Conservation (phyloP, 108 stramenopile genomes). For the Cyclotella atomus region DNA sequence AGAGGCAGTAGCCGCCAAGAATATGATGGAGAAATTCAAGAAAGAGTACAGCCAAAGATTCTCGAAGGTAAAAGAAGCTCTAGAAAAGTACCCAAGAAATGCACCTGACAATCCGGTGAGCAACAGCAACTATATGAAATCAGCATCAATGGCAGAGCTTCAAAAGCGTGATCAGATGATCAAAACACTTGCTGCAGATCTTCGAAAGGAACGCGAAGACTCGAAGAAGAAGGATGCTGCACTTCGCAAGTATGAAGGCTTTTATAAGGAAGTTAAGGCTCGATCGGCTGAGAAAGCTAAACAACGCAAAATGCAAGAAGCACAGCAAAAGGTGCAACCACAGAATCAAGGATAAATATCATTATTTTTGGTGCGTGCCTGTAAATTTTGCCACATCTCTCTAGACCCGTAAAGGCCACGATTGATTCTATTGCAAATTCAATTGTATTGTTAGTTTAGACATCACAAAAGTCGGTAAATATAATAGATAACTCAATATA, state of each 20-base stretch:
- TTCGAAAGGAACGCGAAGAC: conserved; percentile 86
- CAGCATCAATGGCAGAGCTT: conserved; percentile 52
- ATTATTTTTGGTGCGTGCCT: not conserved
- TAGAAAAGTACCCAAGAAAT: conserved; percentile 66
- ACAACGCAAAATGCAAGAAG: conserved; percentile 53
- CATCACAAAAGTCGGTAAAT: too few species aligned
- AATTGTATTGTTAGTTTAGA: not conserved
- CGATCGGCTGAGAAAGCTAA: conserved; percentile 82
- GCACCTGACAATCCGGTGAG: conserved; percentile 54
- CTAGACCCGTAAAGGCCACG: not conserved
- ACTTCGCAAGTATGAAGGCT: conserved; percentile 84
- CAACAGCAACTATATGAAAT: conserved; percentile 44
- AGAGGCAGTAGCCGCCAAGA: conserved; percentile 78
- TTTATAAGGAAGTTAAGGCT: conserved; percentile 88
- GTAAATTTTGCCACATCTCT: too few species aligned
- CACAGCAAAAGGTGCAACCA: conserved; percentile 30
- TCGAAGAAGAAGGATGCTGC: conserved; percentile 84
- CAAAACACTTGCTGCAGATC: conserved; percentile 73
- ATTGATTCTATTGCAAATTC: not conserved
- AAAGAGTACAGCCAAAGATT: conserved; percentile 72
- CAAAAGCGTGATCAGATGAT: conserved; percentile 81
- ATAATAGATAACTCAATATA: not conserved
- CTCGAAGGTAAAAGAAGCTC: conserved; percentile 61
- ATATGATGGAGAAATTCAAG: conserved; percentile 78
- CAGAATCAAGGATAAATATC: conserved; percentile 8